Evolutionary conservation across 2,329 filamentous ascomycete species (phyloP), one percentile per base, ranked within the genome.

Genomic region (Didymella sp.): DNA sequence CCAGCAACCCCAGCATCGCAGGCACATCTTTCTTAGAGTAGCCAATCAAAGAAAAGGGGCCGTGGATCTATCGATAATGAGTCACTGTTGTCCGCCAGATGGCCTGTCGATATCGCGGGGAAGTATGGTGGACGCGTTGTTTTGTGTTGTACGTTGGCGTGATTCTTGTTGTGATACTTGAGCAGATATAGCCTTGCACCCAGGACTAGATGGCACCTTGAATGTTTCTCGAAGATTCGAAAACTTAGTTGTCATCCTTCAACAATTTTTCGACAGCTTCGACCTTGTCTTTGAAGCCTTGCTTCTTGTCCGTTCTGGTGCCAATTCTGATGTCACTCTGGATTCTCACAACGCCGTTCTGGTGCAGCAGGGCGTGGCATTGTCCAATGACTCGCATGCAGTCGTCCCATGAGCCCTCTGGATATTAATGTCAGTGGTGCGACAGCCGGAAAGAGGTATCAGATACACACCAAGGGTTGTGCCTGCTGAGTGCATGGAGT

Each of bases 401-500:
- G 28, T 90, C 86, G 63, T 96, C 90, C 94, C 95, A 98, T 37
- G 87, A 84, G 2, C 94, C 95, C 80, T 98, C 94, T 96, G 66
- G 30, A 56, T 12, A 12, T 22, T 2, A 21, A 4, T 37, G 33
- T 62, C 50, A 67, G 54, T 38, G 24, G 12, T 19, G 47, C 42
- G 21, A 21, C 22, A 43, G 15, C 21, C 22, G 24, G 38, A 22
- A 35, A 24, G 30, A 2, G 28, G 24, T 21, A 9, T 19, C 27
- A 35, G 38, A 51, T 24, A 33, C 49, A 37, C 45, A 58, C 92
- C 92, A 52, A 98, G 85, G 0, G 94, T 98, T 0, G 94, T 97
- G 12, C 94, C 95, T 2, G 92, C 93, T 24, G 91, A 93, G 78
- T 98, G 94, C 91, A 98, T 95, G 43, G 85, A 87, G 74, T 93